A percentile compares a stretch with the other conserved stretches of the same genome.
Evolutionary conservation across 352 stramenopile genomes (phyloP).

Genomic region (Phytophthora pluvialis): DNA sequence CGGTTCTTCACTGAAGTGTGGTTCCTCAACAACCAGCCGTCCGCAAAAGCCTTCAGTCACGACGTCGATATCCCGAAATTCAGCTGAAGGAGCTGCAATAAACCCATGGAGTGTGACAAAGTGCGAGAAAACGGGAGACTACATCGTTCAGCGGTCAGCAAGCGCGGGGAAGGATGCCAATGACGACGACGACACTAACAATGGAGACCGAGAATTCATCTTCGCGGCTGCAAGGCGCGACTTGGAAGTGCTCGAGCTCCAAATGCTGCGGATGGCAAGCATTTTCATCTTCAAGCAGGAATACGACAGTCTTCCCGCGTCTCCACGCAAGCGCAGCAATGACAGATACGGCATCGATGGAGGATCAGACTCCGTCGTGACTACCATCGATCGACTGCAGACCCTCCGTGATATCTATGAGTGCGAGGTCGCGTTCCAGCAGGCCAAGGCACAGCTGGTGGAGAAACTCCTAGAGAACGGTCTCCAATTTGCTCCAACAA

Average conservation of each 20-base stretch:
- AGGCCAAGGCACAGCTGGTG: slow-evolving; percentile 48
- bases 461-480: slow-evolving; percentile 39
- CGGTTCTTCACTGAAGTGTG: neutral
- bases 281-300: slow-evolving; percentile 63
- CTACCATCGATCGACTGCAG: slow-evolving; percentile 57
- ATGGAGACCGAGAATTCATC: slow-evolving; percentile 37
- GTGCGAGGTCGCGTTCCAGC: slow-evolving; percentile 49
- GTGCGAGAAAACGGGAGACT: slow-evolving; percentile 29
- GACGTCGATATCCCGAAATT: neutral
- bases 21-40: neutral
- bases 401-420: slow-evolving; percentile 68
- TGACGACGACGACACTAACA: slow-evolving; percentile 1
- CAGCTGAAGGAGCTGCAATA: neutral
- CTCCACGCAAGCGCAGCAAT: slow-evolving; percentile 8
- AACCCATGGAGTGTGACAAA: slow-evolving; percentile 22
- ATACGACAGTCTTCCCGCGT: slow-evolving; percentile 34
- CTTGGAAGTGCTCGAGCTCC: slow-evolving; percentile 46
- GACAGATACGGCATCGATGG: neutral
- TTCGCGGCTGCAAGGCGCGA: slow-evolving; percentile 50
- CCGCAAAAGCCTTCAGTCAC: neutral
- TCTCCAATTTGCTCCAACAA: slow-evolving; percentile 20
- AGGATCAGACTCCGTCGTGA: slow-evolving; percentile 6
- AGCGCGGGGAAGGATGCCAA: neutral
- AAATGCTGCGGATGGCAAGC: slow-evolving; percentile 53
- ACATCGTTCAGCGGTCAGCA: slow-evolving; percentile 20